Evolutionary conservation across 78 protist genomes (phyloP).

Genomic region (Isochrysis galbana): DNA sequence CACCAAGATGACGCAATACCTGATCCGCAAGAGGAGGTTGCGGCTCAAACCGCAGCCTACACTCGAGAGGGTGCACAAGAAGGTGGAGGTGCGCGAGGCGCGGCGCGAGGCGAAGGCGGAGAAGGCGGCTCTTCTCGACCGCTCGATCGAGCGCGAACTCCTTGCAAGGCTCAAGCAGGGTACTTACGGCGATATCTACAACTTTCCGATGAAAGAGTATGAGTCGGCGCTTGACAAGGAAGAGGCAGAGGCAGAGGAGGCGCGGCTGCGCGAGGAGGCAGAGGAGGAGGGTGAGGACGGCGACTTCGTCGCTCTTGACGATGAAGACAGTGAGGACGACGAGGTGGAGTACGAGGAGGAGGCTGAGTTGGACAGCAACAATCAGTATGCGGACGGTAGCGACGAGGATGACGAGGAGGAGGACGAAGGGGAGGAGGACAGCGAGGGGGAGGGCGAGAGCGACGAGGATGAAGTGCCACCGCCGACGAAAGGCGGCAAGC

Average conservation of each 20-base stretch:
- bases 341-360: not conserved
- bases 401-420: not conserved
- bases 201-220: constrained; percentile 58
- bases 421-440: not conserved
- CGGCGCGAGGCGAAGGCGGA: constrained; percentile 71
- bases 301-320: not conserved
- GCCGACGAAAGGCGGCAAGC: not conserved
- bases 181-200: constrained; percentile 82
- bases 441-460: not conserved
- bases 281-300: not conserved
- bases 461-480: not conserved
- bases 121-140: constrained; percentile 84
- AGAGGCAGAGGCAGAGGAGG: not conserved
- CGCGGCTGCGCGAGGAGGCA: not conserved
- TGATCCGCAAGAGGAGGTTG: constrained; percentile 89
- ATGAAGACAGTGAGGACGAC: not conserved
- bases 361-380: not conserved
- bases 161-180: constrained; percentile 76
- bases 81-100: constrained; percentile 75
- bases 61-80: not conserved
- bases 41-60: constrained; percentile 54
- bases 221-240: constrained; percentile 38
- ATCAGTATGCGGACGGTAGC: not conserved
- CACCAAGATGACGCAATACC: constrained; percentile 87
- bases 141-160: constrained; percentile 82